Percentiles rank a stretch among this genome's conserved stretches.
Conservation (phyloP, 1,284 basidiomycete genomes). For the Ganoderma lucidum region DNA sequence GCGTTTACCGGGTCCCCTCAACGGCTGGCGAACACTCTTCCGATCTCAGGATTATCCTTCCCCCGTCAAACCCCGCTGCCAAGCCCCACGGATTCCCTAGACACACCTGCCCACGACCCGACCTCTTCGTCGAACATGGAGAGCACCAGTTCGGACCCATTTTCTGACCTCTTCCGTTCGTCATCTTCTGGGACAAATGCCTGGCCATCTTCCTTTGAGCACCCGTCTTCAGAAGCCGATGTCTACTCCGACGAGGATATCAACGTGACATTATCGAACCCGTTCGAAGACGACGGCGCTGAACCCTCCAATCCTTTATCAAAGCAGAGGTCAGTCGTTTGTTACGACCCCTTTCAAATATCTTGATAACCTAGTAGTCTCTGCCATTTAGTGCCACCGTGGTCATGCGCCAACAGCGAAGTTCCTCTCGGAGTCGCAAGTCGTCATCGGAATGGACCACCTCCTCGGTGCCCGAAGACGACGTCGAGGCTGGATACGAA, state of each 20-base stretch:
- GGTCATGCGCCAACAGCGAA: not conserved
- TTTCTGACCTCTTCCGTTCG: slow-evolving; percentile 8
- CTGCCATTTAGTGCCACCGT: not conserved
- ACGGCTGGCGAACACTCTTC: not conserved
- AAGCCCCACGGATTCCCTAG: slow-evolving; percentile 5
- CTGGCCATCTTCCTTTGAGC: not conserved
- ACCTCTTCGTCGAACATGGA: slow-evolving; percentile 19
- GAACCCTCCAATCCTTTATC: slow-evolving; percentile 13
- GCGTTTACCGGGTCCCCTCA: not conserved
- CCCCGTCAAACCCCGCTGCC: too few relatives aligned
- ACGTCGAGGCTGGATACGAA: slow-evolving; percentile 17
- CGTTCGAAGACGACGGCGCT: not conserved
- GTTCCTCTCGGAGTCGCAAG: not conserved
- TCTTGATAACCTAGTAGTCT: not conserved
- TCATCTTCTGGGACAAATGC: slow-evolving; percentile 8
- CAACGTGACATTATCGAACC: slow-evolving; percentile 2
- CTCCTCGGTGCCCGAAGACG: not conserved
- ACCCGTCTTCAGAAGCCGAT: slow-evolving; percentile 9
- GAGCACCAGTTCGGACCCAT: slow-evolving; percentile 14
- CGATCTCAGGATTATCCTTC: too few relatives aligned
- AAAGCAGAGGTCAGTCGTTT: slow-evolving; percentile 15
- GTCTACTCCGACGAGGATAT: slow-evolving; percentile 12
- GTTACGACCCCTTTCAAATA: not conserved
- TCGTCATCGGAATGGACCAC: not conserved
- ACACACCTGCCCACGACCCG: slow-evolving; percentile 2